A percentile compares a stretch with the other conserved stretches of the same genome.
Conservation (phyloP, 257 asterid genomes). For the Solanum appendiculatum region DNA sequence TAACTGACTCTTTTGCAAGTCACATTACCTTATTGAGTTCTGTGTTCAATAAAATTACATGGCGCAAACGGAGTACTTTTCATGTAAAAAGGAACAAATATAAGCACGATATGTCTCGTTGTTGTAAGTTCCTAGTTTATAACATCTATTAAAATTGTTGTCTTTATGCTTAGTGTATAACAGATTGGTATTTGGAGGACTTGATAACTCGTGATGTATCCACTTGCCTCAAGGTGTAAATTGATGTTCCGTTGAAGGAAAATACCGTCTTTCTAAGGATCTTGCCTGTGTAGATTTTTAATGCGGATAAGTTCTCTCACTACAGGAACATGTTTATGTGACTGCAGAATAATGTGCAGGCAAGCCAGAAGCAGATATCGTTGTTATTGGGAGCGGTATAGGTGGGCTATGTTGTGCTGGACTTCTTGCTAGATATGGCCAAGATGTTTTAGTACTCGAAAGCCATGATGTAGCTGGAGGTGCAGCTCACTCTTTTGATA, state of each 20-base stretch:
- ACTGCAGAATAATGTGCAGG: constrained; percentile 70
- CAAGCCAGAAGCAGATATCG: constrained; percentile 74
- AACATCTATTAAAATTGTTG: too few relatives aligned
- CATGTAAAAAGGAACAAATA: accelerated
- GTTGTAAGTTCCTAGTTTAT: too few relatives aligned
- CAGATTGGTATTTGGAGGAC: not conserved
- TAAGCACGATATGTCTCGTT: too few relatives aligned
- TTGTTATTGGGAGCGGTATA: constrained; percentile 89
- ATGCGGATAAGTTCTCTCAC: not conserved
- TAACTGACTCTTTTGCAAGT: not conserved
- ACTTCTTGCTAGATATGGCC: constrained; percentile 78
- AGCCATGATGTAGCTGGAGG: constrained; percentile 94
- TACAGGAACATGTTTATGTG: constrained; percentile 5
- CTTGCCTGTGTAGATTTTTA: not conserved
- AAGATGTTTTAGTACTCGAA: constrained; percentile 77
- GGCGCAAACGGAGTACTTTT: not conserved
- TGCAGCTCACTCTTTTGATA: constrained; percentile 86
- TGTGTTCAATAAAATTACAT: not conserved
- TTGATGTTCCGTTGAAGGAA: not conserved
- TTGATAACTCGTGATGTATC: not conserved
- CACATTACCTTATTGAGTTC: not conserved
- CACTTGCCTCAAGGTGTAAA: not conserved
- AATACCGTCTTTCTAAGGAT: not conserved
- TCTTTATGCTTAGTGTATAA: not conserved
- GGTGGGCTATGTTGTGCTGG: constrained; percentile 86